Evolutionary conservation across 179 eudicot genomes (phyloP).

Genomic region (Silene noctiflora): DNA sequence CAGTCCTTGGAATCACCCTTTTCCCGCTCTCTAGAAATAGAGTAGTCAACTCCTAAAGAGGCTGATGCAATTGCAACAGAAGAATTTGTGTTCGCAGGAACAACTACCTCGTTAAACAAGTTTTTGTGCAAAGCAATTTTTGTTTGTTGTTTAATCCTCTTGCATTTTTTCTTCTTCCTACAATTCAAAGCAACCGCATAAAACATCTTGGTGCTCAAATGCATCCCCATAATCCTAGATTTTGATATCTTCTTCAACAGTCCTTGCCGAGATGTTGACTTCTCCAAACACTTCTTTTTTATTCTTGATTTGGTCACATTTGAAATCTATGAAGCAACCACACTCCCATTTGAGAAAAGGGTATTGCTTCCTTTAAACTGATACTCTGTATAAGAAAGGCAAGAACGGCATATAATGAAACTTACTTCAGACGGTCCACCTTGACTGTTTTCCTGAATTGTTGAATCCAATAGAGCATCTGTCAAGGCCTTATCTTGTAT

Average conservation of each 20-base stretch:
- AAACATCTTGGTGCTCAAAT: constrained; percentile 59
- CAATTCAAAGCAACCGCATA: constrained; percentile 39
- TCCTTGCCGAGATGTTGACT: constrained; percentile 10
- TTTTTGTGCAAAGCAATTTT: constrained; percentile 24
- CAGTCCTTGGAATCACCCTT: constrained; percentile 19
- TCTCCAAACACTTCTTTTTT: constrained; percentile 8
- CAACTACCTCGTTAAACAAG: constrained; percentile 23
- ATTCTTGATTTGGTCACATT: constrained; percentile 22
- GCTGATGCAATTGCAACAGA: constrained; percentile 30
- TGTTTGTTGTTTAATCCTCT: constrained; percentile 31
- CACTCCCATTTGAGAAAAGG: constrained; percentile 18
- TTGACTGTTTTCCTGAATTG: constrained; percentile 3
- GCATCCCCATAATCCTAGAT: constrained; percentile 31
- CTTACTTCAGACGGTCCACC: constrained; percentile 22
- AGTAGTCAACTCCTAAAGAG: constrained; percentile 27
- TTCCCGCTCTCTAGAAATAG: constrained; percentile 16
- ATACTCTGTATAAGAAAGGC: not conserved
- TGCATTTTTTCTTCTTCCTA: constrained; percentile 54
- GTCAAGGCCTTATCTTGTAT: constrained; percentile 7
- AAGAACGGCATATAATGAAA: not conserved
- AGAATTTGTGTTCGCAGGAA: constrained; percentile 34
- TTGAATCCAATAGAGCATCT: not conserved
- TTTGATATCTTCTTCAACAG: constrained; percentile 35
- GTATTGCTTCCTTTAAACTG: not conserved
- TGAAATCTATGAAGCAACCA: constrained; percentile 5